A percentile compares a stretch with the other conserved stretches of the same genome.
Evolutionary conservation across 78 protist species (phyloP).

Genomic region (Dictyostelium brefeldianum): DNA sequence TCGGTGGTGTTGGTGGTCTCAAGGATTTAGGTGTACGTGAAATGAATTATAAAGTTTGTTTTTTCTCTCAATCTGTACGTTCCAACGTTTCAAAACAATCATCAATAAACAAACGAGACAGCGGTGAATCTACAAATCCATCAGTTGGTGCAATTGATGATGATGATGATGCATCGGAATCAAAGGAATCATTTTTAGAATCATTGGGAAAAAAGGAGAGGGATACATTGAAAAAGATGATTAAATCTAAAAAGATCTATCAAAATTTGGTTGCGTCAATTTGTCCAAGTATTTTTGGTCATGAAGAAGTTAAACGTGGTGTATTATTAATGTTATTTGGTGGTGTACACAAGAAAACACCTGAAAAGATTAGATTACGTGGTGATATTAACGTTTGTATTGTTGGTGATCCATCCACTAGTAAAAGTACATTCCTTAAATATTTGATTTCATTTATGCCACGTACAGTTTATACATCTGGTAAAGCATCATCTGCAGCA

Average conservation of each 20-base stretch:
- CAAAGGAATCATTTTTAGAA: constrained; percentile 26
- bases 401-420: constrained; percentile 99
- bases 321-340: constrained; percentile 97
- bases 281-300: constrained; percentile 93
- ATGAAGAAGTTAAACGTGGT: constrained; percentile 95
- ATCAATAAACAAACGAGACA: constrained; percentile 18
- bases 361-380: constrained; percentile 91
- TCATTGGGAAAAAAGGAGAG: constrained; percentile 82
- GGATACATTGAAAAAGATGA: constrained; percentile 73
- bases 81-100: constrained; percentile 12
- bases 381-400: constrained; percentile 99
- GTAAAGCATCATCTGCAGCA: constrained; percentile 97
- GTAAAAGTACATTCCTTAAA: constrained; percentile 98
- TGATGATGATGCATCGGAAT: constrained; percentile 16
- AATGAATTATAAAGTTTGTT: constrained; percentile 93
- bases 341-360: constrained; percentile 98
- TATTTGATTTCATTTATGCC: constrained; percentile 96
- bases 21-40: constrained; percentile 97
- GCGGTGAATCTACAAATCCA: background rate
- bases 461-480: constrained; percentile 98
- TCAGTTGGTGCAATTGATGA: constrained; percentile 13
- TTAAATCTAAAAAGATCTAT: constrained; percentile 60
- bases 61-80: constrained; percentile 90
- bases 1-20: constrained; percentile 96
- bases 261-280: constrained; percentile 78